These are phyloP conservation scores for Mycosarcoma mackinlayi DNA, from an alignment of 1,284 basidiomycete species.

Conservation along the genomic window DNA sequence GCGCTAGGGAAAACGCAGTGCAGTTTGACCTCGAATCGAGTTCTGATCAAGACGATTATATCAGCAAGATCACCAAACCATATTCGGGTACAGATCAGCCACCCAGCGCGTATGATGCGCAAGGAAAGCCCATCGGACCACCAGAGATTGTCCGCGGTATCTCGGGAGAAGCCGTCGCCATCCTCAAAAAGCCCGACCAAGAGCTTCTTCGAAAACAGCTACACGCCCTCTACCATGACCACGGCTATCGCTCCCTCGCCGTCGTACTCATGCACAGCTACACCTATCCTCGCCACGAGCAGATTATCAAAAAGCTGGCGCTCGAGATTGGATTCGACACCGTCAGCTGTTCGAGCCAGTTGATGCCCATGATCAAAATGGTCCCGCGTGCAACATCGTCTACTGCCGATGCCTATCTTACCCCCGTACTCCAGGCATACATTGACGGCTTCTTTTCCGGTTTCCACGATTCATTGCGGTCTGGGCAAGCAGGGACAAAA, in stretches of 20 bases:
- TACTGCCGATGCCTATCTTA: constrained; percentile 95
- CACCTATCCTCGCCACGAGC: constrained; percentile 86
- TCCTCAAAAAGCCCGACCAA: constrained; percentile 77
- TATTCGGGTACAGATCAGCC: constrained; percentile 70
- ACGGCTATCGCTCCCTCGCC: constrained; percentile 84
- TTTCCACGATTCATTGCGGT: constrained; percentile 79
- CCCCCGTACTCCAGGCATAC: constrained; percentile 85
- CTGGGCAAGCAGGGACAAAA: constrained; percentile 67
- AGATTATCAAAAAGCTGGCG: constrained; percentile 78
- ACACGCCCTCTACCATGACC: constrained; percentile 75
- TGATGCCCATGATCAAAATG: constrained; percentile 90
- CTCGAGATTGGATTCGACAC: constrained; percentile 83
- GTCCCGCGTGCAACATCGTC: constrained; percentile 90
- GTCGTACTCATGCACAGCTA: constrained; percentile 92
- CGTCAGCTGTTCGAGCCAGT: constrained; percentile 85
- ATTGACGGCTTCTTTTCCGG: constrained; percentile 92
- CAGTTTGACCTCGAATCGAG: constrained; percentile 50
- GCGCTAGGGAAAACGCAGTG: constrained; percentile 75
- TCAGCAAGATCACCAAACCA: constrained; percentile 23
- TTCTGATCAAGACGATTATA: constrained; percentile 1
- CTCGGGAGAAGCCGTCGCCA: constrained; percentile 89
- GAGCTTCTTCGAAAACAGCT: constrained; percentile 72
- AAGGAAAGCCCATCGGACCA: constrained; percentile 75
- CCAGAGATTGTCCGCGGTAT: constrained; percentile 81
- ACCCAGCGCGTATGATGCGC: constrained; percentile 77